Evolutionary conservation across 192 early-diverging fungal species (phyloP), one percentile per base, ranked within the genome.

Genomic region (Coemansia asiatica): DNA sequence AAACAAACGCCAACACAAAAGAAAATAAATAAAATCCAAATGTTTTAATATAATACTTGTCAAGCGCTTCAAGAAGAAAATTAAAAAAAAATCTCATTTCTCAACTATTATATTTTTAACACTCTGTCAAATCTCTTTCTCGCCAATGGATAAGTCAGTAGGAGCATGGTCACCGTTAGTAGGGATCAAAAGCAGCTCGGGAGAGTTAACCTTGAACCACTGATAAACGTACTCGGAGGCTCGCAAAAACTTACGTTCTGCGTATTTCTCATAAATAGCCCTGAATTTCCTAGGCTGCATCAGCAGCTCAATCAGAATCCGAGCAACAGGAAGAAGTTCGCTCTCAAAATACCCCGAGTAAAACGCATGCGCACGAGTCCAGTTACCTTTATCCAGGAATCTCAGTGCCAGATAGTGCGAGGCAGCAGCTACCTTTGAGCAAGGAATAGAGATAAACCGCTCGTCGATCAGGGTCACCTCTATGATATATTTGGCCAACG

Each of bases 261-360:
- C 35, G 47, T 87, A 87, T 59, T 85, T 85, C n/a, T 69, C 65
- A 25, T 62, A 84, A 4, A 87, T 64, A 0, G 74, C 59, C 2
- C 63, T 73, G 51, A 82, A 76, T n/a, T 60, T 63, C 21, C 51
- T 47, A 0, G 85, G 85, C 10, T 82, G 51, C 68, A 75, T 64
- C 56, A 87, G 55, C 66, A 74, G 83, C 56, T 85, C 74, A 6
- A 91, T 13, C 53, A 91, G 82, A 9, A 88, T 64, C 5, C 71
- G 57, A 12, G 72, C 78, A 0, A 61, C 57, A 9, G 69, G 69
- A 16, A 74, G 18, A 16, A 94, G 65, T 65, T 85, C 84, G 16
- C 66, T 66, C 63, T 89, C 88, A 36, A 79, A 72, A 81, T 92
- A 94, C 4, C 90, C 91, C 27, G 90, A 84, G 66, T 86, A 88